These are phyloP conservation scores for Colletotrichum orbiculare DNA, from an alignment of 2,329 filamentous ascomycete genomes.

Conservation along the genomic window DNA sequence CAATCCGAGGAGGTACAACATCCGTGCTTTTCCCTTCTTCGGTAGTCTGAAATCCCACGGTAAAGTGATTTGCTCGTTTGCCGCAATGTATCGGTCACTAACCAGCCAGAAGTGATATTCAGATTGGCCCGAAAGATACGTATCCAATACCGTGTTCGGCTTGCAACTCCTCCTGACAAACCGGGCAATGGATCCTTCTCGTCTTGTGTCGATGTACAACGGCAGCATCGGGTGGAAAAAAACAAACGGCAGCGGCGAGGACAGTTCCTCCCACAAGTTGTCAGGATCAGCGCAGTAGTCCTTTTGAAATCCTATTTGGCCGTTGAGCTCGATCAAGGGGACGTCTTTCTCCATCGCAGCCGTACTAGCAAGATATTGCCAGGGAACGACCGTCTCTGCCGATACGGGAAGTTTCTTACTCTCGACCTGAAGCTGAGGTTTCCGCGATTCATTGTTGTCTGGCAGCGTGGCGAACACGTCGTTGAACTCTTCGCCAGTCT, in stretches of 20 bases:
- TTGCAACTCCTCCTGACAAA: slow-evolving; percentile 93
- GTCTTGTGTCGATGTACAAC: slow-evolving; percentile 91
- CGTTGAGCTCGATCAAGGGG: slow-evolving; percentile 78
- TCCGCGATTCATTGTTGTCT: slow-evolving; percentile 54
- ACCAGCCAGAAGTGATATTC: slow-evolving; percentile 95
- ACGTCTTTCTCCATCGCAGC: slow-evolving; percentile 66
- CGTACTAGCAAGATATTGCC: slow-evolving; percentile 72
- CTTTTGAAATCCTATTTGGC: slow-evolving; percentile 78
- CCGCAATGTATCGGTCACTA: slow-evolving; percentile 78
- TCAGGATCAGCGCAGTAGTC: slow-evolving; percentile 75
- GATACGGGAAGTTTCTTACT: slow-evolving; percentile 57
- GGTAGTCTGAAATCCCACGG: slow-evolving; percentile 76
- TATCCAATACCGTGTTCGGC: slow-evolving; percentile 89
- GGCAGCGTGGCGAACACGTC: slow-evolving; percentile 76
- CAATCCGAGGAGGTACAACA: slow-evolving; percentile 70
- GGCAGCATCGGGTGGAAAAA: slow-evolving; percentile 91
- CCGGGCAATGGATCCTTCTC: slow-evolving; percentile 85
- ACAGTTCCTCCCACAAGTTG: slow-evolving; percentile 76
- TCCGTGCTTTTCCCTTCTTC: slow-evolving; percentile 64
- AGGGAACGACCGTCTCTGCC: slow-evolving; percentile 71
- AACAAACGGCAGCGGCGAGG: slow-evolving; percentile 76
- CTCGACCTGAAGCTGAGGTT: slow-evolving; percentile 60
- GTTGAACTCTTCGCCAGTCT: slow-evolving; percentile 71
- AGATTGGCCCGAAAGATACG: slow-evolving; percentile 79
- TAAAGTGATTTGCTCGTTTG: slow-evolving; percentile 71